Base-by-base conservation (phyloP, 169 alveolate species). In the Fabrea salina region DNA sequence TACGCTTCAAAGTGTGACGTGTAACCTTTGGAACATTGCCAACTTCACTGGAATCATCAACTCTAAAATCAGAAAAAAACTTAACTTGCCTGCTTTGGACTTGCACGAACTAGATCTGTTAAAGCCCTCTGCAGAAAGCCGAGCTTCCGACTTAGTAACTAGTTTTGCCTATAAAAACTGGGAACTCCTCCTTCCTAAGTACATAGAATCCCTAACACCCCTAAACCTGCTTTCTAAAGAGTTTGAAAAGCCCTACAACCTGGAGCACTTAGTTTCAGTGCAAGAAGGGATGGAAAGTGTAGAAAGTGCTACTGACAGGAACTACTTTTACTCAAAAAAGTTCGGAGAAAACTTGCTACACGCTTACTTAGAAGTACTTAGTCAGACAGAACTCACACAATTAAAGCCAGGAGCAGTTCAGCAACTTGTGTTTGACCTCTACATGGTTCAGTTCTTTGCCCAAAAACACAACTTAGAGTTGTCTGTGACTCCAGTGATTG, bases 281-380 rank as follows among this genome's bases (percentile, higher is more conserved):
- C 35, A 64, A 40, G 75, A 64, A 64, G 75, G 75, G 4, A 35
- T 64, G 1, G 75, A 64, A 30, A 16, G 57, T 35, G 75, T 64
- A 11, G 50, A 51, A 0, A 64, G 75, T n/a, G 27, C 75, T 19
- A 64, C 75, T 32, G 75, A 64, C n/a, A 64, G 75, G 5, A 64
- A 64, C 33, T n/a, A n/a, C n/a, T n/a, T n/a, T n/a, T n/a, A n/a
- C n/a, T n/a, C n/a, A n/a, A n/a, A n/a, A n/a, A n/a, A n/a, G n/a
- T n/a, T n/a, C n/a, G n/a, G n/a, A n/a, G n/a, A n/a, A n/a, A n/a
- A n/a, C n/a, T n/a, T n/a, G n/a, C n/a, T n/a, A n/a, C n/a, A n/a
- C n/a, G n/a, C n/a, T n/a, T n/a, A n/a, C n/a, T n/a, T n/a, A n/a
- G n/a, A n/a, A n/a, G n/a, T n/a, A n/a, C n/a, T n/a, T n/a, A n/a